Base-by-base conservation (phyloP, 192 early-diverging fungal genomes). In the Coemansia sp. region DNA sequence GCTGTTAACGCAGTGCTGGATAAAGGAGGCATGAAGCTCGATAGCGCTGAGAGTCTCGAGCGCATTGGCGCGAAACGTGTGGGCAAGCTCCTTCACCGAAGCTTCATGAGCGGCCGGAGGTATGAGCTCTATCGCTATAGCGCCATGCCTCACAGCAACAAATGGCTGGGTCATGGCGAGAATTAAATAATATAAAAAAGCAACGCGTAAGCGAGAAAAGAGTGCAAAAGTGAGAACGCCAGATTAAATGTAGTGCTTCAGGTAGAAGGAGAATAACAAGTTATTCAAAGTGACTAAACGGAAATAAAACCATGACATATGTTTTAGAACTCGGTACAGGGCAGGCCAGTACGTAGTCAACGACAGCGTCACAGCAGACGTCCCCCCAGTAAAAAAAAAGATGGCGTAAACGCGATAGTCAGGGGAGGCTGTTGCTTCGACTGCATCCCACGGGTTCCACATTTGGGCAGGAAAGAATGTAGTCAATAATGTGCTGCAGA, bases 11-110 rank as follows among this genome's bases (percentile, higher is more conserved):
- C 70, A 71, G 34, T 61, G 36, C 5, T 57, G 34, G 31, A 71
- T 39, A 46, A 71, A 71, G 0, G 36, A 14, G 1, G 63, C 60
- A 42, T 55, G 65, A 21, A 65, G 37, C 21, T 71, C 58, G 35
- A 65, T 66, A 10, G 63, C 18, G 21, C 51, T 63, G 20, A 55
- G 13, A 2, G 62, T 35, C 7, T 51, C 39, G 9, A 9, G n/a
- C 20, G 58, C 34, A 21, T 24, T 33, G 14, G 40, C 28, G 13
- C 20, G 16, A 45, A 46, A 43, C 20, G 38, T 31, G 39, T 24
- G 8, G n/a, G 39, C 53, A 3, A 56, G 53, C 7, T 14, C 33
- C 53, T 34, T 24, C 28, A 35, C 53, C 6, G 48, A 14, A 23
- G 23, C 13, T 13, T 21, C 48, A 9, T 51, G 23, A 24, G 23